Base-by-base conservation (phyloP, 2,329 filamentous ascomycete species). In the Emergomyces pasteurianus region DNA sequence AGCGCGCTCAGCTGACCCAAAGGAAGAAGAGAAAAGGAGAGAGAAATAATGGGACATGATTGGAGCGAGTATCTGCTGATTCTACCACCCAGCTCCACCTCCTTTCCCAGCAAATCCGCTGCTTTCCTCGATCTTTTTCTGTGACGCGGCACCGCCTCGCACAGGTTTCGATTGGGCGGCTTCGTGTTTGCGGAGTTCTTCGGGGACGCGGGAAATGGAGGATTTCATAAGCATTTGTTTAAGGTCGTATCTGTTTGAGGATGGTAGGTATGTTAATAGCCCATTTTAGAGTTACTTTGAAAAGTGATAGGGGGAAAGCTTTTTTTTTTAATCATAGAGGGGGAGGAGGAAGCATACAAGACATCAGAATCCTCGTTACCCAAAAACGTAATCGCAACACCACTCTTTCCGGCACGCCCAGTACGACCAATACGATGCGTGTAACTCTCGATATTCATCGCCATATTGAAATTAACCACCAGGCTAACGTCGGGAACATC, bases 401-500 rank as follows among this genome's bases (percentile, higher is more conserved):
- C 94, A 67, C 84, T 92, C 83, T 97, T 97, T 64, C 94, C 94
- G 1, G 94, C 94, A 86, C 94, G 88, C 81, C 94, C 94, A 1
- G 94, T 99, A 78, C 94, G 88, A 74, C 94, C 94, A 70, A 99
- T 88, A 78, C 94, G 87, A 80, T 99, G 94, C 2, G 92, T 97
- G 74, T 99, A 99, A 71, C 85, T 88, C 77, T 99, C 94, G 67
- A 99, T 97, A 67, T 81, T 90, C 14, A 79, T 86, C 0, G 94
- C 88, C 94, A 99, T 97, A 80, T 97, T 99, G 83, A 97, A 99
- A 79, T 99, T 99, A 73, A 99, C 83, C 61, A 99, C 94, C 63
- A 99, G 82, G 64, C 85, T 89, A 47, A 99, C 94, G 71, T 97
- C 94, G 0, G 89, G 86, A 3, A 99, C 92, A 75, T 99, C 94